phyloP scores from a whole-genome alignment of 805 yeast species.

The Sugiyamaella mastotermitis region DNA sequence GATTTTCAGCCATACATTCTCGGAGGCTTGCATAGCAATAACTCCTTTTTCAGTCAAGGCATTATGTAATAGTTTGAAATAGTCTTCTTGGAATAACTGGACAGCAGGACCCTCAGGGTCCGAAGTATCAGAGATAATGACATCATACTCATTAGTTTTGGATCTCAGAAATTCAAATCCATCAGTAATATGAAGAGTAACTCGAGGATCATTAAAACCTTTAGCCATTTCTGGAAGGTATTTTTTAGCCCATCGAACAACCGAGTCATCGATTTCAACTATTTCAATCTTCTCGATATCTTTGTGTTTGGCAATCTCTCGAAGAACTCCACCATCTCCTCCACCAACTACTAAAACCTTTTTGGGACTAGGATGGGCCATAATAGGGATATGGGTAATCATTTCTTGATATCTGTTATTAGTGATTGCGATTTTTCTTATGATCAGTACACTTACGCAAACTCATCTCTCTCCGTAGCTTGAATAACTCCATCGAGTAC shows the following conservation, averaged over 20 bases:
- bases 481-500: slow-evolving; percentile 94
- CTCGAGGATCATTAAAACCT: slow-evolving; percentile 83
- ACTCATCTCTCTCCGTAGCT: slow-evolving; percentile 96
- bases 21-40: slow-evolving; percentile 77
- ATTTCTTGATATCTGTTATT: slow-evolving; percentile 73
- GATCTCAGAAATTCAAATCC: slow-evolving; percentile 94
- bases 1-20: slow-evolving; percentile 88
- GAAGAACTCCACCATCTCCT: slow-evolving; percentile 97
- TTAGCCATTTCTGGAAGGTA: slow-evolving; percentile 84
- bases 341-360: slow-evolving; percentile 94
- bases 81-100: slow-evolving; percentile 84
- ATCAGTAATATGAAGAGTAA: slow-evolving; percentile 86
- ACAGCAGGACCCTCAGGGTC: slow-evolving; percentile 99
- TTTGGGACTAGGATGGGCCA: slow-evolving; percentile 92
- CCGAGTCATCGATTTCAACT: slow-evolving; percentile 43
- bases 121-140: slow-evolving; percentile 93
- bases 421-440: background rate
- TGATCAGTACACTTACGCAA: slow-evolving; percentile 39
- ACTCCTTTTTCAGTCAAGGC: slow-evolving; percentile 95
- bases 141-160: slow-evolving; percentile 82
- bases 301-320: slow-evolving; percentile 89
- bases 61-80: slow-evolving; percentile 73
- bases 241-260: slow-evolving; percentile 77
- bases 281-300: slow-evolving; percentile 56
- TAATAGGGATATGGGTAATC: slow-evolving; percentile 91